Evolutionary conservation across 768 basidiomycete genomes (phyloP).

Genomic region (Boletus edulis): DNA sequence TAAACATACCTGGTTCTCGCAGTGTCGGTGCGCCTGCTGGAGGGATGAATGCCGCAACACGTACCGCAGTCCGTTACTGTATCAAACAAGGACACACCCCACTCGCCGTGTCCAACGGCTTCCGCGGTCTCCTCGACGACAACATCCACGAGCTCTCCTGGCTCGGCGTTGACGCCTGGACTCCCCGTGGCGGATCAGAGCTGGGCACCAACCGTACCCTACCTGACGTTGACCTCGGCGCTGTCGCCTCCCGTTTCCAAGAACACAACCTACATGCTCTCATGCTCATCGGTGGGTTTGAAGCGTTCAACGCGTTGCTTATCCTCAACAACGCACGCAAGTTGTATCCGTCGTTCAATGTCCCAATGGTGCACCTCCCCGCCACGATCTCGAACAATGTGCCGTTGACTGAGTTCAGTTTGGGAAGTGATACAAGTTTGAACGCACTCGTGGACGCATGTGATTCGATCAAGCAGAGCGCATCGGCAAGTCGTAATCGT

Average conservation of each 20-base stretch:
- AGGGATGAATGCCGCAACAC: constrained; percentile 87
- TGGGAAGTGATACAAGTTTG: constrained; percentile 96
- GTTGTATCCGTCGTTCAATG: constrained; percentile 87
- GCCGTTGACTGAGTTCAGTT: constrained; percentile 92
- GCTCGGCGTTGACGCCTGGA: constrained; percentile 98
- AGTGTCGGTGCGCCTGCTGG: constrained; percentile 97
- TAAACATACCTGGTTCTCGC: not conserved
- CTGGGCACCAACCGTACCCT: constrained; percentile 93
- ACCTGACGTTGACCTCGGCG: constrained; percentile 84
- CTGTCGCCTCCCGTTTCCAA: constrained; percentile 90
- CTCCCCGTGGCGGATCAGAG: constrained; percentile 93
- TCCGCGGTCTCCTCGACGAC: constrained; percentile 91
- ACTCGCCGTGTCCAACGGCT: constrained; percentile 94
- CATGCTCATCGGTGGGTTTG: constrained; percentile 94
- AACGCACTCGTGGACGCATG: constrained; percentile 97
- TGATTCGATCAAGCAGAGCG: constrained; percentile 98
- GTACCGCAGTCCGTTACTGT: constrained; percentile 92
- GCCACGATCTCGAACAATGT: constrained; percentile 99
- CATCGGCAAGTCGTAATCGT: constrained; percentile 90
- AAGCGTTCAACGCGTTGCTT: constrained; percentile 80
- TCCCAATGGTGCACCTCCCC: constrained; percentile 94
- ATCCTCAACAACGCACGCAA: constrained; percentile 78
- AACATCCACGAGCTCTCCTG: constrained; percentile 83
- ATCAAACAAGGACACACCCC: constrained; percentile 88
- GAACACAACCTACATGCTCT: constrained; percentile 74